A percentile compares a stretch with the other conserved stretches of the same genome.
Conservation (phyloP, 2,329 filamentous ascomycete genomes). For the Talaromyces sp. region DNA sequence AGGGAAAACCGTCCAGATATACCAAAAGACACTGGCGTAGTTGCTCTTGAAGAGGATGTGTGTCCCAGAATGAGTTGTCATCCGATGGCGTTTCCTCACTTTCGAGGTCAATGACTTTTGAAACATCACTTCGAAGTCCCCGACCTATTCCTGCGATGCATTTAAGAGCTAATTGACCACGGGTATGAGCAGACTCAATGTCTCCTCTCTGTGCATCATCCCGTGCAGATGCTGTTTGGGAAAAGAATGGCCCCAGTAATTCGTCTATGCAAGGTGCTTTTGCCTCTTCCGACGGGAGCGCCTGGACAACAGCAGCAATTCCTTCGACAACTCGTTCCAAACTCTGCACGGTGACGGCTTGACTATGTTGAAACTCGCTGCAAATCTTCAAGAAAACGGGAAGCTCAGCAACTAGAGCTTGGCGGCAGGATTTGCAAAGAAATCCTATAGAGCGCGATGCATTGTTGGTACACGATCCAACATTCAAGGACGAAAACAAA, state of each 20-base stretch:
- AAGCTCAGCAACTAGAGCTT: conserved; percentile 41
- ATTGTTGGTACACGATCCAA: conserved; percentile 41
- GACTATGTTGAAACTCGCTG: conserved; percentile 38
- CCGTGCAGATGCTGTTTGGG: conserved; percentile 35
- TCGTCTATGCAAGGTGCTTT: conserved; percentile 41
- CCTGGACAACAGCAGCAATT: conserved; percentile 47
- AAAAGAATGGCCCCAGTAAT: conserved; percentile 39
- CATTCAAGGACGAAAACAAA: conserved; percentile 45
- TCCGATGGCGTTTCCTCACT: conserved; percentile 28
- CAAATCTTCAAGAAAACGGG: conserved; percentile 46
- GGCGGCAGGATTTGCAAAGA: conserved; percentile 46
- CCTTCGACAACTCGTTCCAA: conserved; percentile 46
- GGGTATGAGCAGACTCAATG: conserved; percentile 35
- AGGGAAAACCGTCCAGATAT: conserved; percentile 41
- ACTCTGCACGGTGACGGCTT: conserved; percentile 37
- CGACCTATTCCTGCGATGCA: conserved; percentile 45
- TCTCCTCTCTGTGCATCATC: conserved; percentile 33
- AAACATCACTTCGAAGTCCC: conserved; percentile 39
- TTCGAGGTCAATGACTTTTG: conserved; percentile 38
- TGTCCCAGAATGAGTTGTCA: conserved; percentile 41
- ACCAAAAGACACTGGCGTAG: conserved; percentile 44
- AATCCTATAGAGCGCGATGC: conserved; percentile 46
- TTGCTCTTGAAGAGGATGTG: conserved; percentile 34
- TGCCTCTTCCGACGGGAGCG: conserved; percentile 38
- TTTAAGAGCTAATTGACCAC: conserved; percentile 38